Evolutionary conservation across 352 stramenopile genomes (phyloP).

Genomic region (Aphanomyces invadans): DNA sequence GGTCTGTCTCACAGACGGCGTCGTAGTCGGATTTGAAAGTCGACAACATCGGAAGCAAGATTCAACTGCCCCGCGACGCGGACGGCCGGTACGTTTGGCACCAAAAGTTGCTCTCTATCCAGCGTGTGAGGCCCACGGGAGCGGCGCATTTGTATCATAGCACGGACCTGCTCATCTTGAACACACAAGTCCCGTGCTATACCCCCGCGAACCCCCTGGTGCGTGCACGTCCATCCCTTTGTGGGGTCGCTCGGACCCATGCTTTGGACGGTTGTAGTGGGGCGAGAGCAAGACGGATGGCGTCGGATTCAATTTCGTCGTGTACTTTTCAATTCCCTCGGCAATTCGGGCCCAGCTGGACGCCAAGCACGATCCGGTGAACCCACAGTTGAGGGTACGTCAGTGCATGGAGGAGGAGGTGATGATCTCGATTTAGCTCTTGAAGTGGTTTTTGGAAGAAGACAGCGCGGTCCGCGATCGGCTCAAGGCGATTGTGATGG

Average conservation of each 20-base stretch:
- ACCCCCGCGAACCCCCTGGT: constrained; percentile 62
- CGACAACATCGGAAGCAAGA: constrained; percentile 62
- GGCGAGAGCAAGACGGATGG: constrained; percentile 67
- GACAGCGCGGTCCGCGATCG: constrained; percentile 44
- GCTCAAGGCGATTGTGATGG: constrained; percentile 76
- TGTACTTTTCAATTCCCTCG: constrained; percentile 62
- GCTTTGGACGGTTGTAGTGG: constrained; percentile 29
- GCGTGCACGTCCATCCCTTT: not conserved
- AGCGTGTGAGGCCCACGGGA: too few relatives aligned
- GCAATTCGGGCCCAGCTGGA: constrained; percentile 47
- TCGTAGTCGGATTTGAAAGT: constrained; percentile 63
- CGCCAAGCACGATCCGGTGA: constrained; percentile 28
- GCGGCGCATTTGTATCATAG: too few relatives aligned
- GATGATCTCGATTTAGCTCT: constrained; percentile 26
- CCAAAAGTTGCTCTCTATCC: too few relatives aligned
- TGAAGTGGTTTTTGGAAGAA: constrained; percentile 41
- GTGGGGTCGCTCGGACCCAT: too few relatives aligned
- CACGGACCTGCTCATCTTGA: constrained; percentile 72
- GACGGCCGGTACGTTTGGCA: constrained; percentile 12
- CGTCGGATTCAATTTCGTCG: constrained; percentile 71
- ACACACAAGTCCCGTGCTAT: constrained; percentile 78
- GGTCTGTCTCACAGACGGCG: not conserved
- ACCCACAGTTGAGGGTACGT: constrained; percentile 39
- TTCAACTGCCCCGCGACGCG: constrained; percentile 49
- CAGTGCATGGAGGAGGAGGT: not conserved